Percentiles rank a stretch among this genome's conserved stretches.
These are phyloP conservation scores for Jatropha curcas DNA, from an alignment of 345 rosid species.

Conservation along the genomic window DNA sequence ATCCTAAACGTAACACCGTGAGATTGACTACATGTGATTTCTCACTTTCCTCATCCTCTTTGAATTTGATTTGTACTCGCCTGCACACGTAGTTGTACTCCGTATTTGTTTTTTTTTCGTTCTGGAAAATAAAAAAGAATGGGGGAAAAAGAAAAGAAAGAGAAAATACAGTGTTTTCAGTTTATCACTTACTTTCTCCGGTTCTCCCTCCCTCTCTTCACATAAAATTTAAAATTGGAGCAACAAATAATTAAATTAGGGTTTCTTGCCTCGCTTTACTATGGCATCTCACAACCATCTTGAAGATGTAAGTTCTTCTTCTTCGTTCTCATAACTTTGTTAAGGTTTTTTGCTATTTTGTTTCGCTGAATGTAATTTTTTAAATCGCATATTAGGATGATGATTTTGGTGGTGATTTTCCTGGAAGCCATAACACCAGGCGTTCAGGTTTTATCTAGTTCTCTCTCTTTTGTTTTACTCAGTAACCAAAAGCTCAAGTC, in stretches of 20 bases:
- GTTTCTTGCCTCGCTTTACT: neutral
- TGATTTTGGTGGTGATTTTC: conserved; percentile 84
- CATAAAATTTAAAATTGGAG: neutral
- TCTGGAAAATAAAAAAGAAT: too few relatives aligned
- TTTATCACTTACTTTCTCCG: neutral
- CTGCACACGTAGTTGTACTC: conserved; percentile 1
- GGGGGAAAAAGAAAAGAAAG: too few relatives aligned
- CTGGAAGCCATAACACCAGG: conserved; percentile 43
- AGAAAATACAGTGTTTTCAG: neutral
- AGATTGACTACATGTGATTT: neutral
- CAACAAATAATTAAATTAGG: neutral
- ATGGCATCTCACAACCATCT: conserved; percentile 57
- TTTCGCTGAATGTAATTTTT: neutral
- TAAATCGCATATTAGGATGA: conserved; percentile 51
- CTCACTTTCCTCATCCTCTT: neutral
- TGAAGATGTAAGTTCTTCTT: conserved; percentile 48
- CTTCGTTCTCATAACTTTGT: too few relatives aligned
- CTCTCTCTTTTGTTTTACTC: neutral
- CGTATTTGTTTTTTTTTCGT: too few relatives aligned
- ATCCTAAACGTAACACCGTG: neutral
- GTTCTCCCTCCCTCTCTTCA: neutral
- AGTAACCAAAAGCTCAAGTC: neutral
- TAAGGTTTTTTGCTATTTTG: conserved; percentile 12
- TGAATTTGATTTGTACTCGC: neutral
- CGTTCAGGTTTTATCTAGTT: conserved; percentile 48